Conservation (phyloP, 306 rosid genomes). For the Castanea crenata region DNA sequence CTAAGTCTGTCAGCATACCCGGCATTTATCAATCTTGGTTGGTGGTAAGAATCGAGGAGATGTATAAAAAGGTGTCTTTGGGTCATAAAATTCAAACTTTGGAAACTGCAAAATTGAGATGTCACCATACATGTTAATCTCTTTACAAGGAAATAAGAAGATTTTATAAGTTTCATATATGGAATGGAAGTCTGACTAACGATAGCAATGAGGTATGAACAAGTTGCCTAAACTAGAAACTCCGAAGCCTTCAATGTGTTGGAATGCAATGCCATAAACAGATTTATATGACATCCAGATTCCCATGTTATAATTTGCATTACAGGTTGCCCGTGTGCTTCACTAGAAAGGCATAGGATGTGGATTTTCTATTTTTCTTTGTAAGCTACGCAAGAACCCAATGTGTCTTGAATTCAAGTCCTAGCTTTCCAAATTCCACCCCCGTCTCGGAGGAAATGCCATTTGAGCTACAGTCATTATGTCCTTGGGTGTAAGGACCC, state of each 20-base stretch:
- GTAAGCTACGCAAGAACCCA: too few species aligned
- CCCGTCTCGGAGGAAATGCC: background rate
- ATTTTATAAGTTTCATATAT: background rate
- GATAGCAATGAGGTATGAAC: background rate
- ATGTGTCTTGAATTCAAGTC: too few species aligned
- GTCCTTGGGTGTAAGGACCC: background rate
- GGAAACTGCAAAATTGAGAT: slow-evolving; percentile 48
- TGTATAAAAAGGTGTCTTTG: slow-evolving; percentile 82
- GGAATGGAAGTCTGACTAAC: background rate
- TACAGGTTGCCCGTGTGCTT: background rate
- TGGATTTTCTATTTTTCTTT: background rate
- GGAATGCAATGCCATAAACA: background rate
- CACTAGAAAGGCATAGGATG: background rate
- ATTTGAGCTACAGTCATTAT: background rate
- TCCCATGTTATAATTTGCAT: background rate
- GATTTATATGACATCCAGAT: background rate
- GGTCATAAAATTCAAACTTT: slow-evolving; percentile 77
- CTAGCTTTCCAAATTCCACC: background rate
- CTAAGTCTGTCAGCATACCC: slow-evolving; percentile 40
- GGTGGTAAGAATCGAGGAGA: slow-evolving; percentile 96
- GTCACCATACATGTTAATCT: slow-evolving; percentile 18
- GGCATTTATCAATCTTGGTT: slow-evolving; percentile 81
- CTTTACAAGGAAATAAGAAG: slow-evolving; percentile 15
- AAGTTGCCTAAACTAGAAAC: background rate
- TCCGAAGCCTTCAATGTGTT: background rate